Evolutionary conservation across 345 rosid species (phyloP).

Genomic region (Ceriops zippeliana): DNA sequence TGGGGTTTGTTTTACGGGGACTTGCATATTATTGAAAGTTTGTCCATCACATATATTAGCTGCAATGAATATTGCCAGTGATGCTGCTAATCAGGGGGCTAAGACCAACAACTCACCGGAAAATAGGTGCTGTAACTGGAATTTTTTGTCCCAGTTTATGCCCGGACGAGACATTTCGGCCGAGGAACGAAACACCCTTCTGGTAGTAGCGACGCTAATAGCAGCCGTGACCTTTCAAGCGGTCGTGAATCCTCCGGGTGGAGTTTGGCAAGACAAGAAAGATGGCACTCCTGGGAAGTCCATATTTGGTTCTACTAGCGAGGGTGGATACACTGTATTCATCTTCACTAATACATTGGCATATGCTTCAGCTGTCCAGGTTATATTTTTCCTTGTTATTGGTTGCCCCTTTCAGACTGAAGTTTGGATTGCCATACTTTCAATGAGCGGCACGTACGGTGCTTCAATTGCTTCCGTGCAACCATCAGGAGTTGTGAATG

Average conservation of each 20-base stretch:
- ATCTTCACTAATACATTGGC: slow-evolving; percentile 20
- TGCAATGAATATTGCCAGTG: no score
- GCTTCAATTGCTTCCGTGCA: slow-evolving; percentile 24
- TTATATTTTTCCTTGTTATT: slow-evolving; percentile 10
- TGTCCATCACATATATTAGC: no score
- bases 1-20: no score
- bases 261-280: slow-evolving; percentile 24
- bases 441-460: slow-evolving; percentile 22
- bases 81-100: no score
- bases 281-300: slow-evolving; percentile 13
- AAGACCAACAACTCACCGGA: no score
- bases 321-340: slow-evolving; percentile 23
- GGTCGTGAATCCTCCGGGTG: slow-evolving; percentile 33
- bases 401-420: slow-evolving; percentile 24
- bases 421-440: slow-evolving; percentile 9
- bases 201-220: slow-evolving; percentile 31
- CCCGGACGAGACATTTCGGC: slow-evolving; percentile 17
- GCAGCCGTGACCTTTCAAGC: slow-evolving; percentile 41
- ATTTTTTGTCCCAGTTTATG: no score
- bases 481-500: slow-evolving; percentile 8
- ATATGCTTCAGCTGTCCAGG: slow-evolving; percentile 8
- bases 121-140: no score
- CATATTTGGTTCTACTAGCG: slow-evolving; percentile 9
- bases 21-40: no score
- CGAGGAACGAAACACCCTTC: slow-evolving; percentile 23